Base-by-base conservation (phyloP, 2,329 filamentous ascomycete species). In the Colletotrichum orbiculare region DNA sequence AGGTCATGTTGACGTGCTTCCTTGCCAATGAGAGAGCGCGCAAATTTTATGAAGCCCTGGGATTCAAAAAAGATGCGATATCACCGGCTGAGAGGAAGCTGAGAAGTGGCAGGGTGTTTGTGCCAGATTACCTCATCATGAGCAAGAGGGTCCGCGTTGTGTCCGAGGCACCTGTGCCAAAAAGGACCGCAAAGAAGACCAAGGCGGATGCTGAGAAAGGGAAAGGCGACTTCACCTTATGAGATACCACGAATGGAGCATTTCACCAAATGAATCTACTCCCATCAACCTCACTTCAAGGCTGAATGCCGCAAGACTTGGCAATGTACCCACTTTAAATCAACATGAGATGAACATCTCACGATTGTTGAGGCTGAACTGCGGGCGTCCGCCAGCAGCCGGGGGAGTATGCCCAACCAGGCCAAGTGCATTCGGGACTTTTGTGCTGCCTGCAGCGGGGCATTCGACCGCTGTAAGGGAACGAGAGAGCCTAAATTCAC, bases 1-100 rank as follows among this genome's bases (percentile, higher is more conserved):
- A 93, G 76, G 81, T 88, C 49, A 94, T 94, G 91, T 78, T 94
- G 71, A 93, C 90, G 1, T 91, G 90, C 71, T 93, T 92, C 72
- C 75, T 83, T 55, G 81, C 82, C 66, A 94, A 94, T 72, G 69
- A 76, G 38, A 75, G 76, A 2, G 91, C 85, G 0, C 76, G 85
- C 45, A 72, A 69, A 3, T 90, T 93, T 69, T 94, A 94, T 75
- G 75, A 80, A 50, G 84, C 80, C 66, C 74, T 87, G 11, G 90
- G 90, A 0, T 90, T 87, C 71, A 75, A 68, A 42, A 79, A 76
- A 48, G 88, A 90, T 69, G 81, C 80, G 8, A 83, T 81, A 53
- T 88, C 87, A 12, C 88, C 88, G 0, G 72, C 73, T 41, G 80
- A 84, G 39, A 80, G 83, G 67, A 81, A 78, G 62, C 75, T 91